These are phyloP conservation scores for Ceratobasidium sp. DNA, from an alignment of 1,284 basidiomycete species.

Conservation along the genomic window DNA sequence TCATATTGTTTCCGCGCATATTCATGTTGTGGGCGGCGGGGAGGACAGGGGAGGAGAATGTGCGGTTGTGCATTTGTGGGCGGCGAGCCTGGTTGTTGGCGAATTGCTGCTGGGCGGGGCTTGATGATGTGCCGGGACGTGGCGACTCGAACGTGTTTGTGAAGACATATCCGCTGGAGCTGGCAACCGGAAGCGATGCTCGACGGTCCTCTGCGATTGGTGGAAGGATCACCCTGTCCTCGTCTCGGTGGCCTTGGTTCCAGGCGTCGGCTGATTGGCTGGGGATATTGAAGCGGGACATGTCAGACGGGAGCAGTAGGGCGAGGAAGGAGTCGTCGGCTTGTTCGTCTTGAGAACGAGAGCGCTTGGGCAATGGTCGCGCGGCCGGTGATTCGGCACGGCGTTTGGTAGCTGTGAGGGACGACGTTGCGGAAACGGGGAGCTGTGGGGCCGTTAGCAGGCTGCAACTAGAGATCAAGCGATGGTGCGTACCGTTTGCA, in stretches of 20 bases:
- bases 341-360: constrained; percentile 22
- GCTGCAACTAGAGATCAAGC: too few relatives aligned
- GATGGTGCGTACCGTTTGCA: constrained; percentile 1
- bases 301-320: constrained; percentile 15
- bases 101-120: constrained; percentile 15
- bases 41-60: constrained; percentile 39
- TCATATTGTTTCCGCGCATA: constrained; percentile 7
- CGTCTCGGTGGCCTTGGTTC: constrained; percentile 20
- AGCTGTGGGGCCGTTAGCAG: constrained; percentile 3
- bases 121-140: constrained; percentile 37
- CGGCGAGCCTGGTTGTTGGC: constrained; percentile 1
- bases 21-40: constrained; percentile 23
- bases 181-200: constrained; percentile 20
- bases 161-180: constrained; percentile 40
- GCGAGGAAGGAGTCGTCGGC: constrained; percentile 40
- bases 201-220: constrained; percentile 32
- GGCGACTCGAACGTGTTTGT: constrained; percentile 46
- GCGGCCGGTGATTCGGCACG: constrained; percentile 32
- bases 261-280: constrained; percentile 8
- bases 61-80: constrained; percentile 33
- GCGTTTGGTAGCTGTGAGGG: constrained; percentile 27
- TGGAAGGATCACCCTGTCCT: constrained; percentile 45
- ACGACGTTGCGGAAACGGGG: constrained; percentile 36
- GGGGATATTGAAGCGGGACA: constrained; percentile 32
- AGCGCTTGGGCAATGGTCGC: constrained; percentile 33